These are phyloP conservation scores for Phragmites australis DNA, from an alignment of 176 grass and related monocot genomes.

Conservation along the genomic window DNA sequence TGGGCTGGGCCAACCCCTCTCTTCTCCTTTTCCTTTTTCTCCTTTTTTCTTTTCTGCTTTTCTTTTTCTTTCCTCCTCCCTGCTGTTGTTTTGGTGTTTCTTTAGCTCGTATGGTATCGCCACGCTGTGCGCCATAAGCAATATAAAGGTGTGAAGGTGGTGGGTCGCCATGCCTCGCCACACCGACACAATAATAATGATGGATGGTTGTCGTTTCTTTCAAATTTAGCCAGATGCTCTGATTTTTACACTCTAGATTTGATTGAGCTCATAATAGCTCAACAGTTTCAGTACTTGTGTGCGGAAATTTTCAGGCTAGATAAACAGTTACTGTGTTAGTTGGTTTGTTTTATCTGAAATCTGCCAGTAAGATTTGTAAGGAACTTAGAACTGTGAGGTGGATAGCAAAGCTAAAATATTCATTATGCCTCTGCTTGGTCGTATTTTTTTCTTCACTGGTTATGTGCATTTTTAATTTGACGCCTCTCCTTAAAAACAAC, in stretches of 20 bases:
- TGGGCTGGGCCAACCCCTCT: too few relatives aligned
- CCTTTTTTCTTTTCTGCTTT: too few relatives aligned
- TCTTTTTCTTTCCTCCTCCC: too few relatives aligned
- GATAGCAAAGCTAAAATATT: background rate
- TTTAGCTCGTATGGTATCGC: too few relatives aligned
- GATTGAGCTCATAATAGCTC: background rate
- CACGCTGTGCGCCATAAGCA: too few relatives aligned
- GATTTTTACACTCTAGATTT: background rate
- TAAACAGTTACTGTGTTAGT: background rate
- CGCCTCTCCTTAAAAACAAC: background rate
- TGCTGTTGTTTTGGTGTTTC: too few relatives aligned
- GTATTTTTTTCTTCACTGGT: background rate
- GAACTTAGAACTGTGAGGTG: background rate
- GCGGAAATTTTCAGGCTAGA: background rate
- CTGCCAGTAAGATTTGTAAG: background rate
- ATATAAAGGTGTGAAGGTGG: too few relatives aligned
- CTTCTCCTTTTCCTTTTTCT: too few relatives aligned
- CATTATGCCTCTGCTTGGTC: background rate
- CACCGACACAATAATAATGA: too few relatives aligned
- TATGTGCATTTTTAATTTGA: background rate
- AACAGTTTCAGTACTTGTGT: background rate
- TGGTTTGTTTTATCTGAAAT: background rate
- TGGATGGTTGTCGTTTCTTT: background rate
- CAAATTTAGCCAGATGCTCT: background rate
- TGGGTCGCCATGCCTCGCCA: too few relatives aligned